Conservation (phyloP, 2,329 filamentous ascomycete species). For the Talaromyces sp. region DNA sequence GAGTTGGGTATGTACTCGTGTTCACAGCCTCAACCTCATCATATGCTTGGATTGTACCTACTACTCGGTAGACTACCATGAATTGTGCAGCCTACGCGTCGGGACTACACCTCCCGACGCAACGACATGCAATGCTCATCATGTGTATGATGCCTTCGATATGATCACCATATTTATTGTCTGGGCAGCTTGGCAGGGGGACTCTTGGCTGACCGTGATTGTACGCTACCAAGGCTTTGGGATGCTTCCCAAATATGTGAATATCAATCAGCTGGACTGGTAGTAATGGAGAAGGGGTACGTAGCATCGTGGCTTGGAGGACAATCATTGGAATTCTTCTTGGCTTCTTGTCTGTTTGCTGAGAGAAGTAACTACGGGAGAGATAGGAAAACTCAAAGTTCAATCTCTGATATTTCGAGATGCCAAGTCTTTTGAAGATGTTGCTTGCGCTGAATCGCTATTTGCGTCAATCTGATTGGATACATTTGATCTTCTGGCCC, state of each 20-base stretch:
- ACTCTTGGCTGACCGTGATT: neutral
- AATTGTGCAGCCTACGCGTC: neutral
- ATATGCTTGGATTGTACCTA: too few species aligned
- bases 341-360: neutral
- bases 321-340: slow-evolving; percentile 10
- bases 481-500: neutral
- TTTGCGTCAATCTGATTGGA: neutral
- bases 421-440: neutral
- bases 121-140: neutral
- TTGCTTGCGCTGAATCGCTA: neutral
- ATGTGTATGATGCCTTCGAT: neutral
- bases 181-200: slow-evolving; percentile 18
- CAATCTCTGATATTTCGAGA: neutral
- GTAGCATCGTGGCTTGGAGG: neutral
- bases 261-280: slow-evolving; percentile 1
- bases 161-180: slow-evolving; percentile 17
- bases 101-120: neutral
- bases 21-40: neutral
- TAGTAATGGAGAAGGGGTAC: neutral
- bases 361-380: neutral
- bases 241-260: slow-evolving; percentile 3
- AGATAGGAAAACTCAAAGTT: neutral
- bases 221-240: slow-evolving; percentile 11
- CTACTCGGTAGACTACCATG: neutral
- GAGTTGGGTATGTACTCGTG: slow-evolving; percentile 1